Evolutionary conservation across 2,329 filamentous ascomycete genomes (phyloP), one percentile per base, ranked within the genome.

Genomic region (Colletotrichum acutatum): DNA sequence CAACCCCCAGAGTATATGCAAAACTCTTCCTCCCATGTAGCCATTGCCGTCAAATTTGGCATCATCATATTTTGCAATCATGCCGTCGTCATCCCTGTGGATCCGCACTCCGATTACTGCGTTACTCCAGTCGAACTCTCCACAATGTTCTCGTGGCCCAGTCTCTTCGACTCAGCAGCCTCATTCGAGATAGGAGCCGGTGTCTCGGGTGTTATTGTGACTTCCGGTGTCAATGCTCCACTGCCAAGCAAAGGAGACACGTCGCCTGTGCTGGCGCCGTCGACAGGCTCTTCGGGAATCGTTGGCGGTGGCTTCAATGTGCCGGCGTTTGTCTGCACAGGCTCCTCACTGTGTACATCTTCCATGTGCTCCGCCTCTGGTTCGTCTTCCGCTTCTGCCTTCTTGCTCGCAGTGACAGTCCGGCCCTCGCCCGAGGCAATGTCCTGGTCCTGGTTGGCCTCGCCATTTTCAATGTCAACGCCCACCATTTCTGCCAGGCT

Each of bases 401-500:
- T 78, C 9, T 78, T 72, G 8, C 54, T 75, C 59, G 54, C 68
- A 3, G 63, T 32, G 7, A 66, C 60, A 16, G 76, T 76, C 22
- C 76, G 71, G 6, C 71, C 66, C 16, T 80, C 78, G 2, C 76
- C 80, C 0, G 71, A 77, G 76, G 57, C 80, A 67, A 63, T 78
- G 6, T 42, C 78, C 71, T 80, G 75, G 66, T 74, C 57, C 68
- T 78, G 79, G 0, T 82, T 81, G 0, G 85, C 86, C 52, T 86
- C 81, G 56, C 84, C 81, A 2, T 85, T 84, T 64, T 90, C 88
- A 42, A 90, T 83, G 59, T 89, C 86, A 8, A 90, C 90, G 0
- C 92, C 94, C 34, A 98, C 94, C 80, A 97, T 94, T 74, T 94
- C 94, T 2, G 94, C 94, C 26, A 98, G 84, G 76, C 95, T 98